Base-by-base conservation (phyloP, 2,329 filamentous ascomycete genomes). In the Cercospora sesami region DNA sequence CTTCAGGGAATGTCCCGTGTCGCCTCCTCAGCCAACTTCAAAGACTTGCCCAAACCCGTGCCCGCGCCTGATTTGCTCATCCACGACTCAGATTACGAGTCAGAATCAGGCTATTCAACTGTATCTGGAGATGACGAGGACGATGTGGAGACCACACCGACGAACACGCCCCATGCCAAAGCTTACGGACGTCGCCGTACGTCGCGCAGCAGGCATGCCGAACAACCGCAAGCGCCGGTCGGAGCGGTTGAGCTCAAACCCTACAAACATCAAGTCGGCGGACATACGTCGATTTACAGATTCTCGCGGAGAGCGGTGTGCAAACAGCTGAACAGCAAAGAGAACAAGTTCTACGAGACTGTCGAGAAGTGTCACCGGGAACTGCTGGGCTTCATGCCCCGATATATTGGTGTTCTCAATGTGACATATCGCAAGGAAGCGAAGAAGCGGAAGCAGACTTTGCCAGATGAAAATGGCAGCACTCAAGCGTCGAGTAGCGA, bases 321-420 rank as follows among this genome's bases (percentile, higher is more conserved):
- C 85, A 99, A 99, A 81, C 93, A 97, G 81, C 86, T 99, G 76
- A 99, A 97, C 80, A 99, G 97, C 79, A 88, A 94, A 76, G 95
- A 99, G 78, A 99, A 99, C 80, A 93, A 97, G 81, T 99, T 99
- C 78, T 99, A 99, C 80, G 95, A 99, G 81, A 95, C 90, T 64
- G 92, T 98, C 75, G 95, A 99, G 82, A 89, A 88, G 75, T 89
- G 92, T 73, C 94, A 99, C 80, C 92, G 93, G 71, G 91, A 97
- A 77, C 85, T 99, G 75, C 83, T 99, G 68, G 89, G 91, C 51
- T 99, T 98, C 78, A 85, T 99, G 71, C 95, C 95, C 72, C 93
- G 94, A 77, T 98, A 99, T 75, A 98, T 99, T 75, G 95, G 95
- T 70, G 95, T 99, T 51, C 82, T 99, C 61, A 98, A 97, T 79